Base-by-base conservation (phyloP, 2,329 filamentous ascomycete genomes). In the Fusarium sp. region DNA sequence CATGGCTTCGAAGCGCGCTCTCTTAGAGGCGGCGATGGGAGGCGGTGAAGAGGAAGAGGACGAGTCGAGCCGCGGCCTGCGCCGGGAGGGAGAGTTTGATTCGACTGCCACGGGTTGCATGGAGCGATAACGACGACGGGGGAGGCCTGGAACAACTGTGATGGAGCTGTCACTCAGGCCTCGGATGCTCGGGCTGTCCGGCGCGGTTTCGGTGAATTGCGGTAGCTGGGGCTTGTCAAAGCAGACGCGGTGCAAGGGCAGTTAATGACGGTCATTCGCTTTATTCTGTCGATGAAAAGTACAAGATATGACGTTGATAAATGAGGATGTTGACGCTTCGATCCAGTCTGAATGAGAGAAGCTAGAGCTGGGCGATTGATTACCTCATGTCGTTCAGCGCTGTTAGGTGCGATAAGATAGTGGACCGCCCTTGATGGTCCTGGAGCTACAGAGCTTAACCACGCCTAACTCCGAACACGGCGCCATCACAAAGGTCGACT, bases 21-120 rank as follows among this genome's bases (percentile, higher is more conserved):
- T 80, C 77, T 84, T 84, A 20, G 77, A 67, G 20, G 75, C 67
- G 70, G 72, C 73, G 56, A 69, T 66, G 35, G 73, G 74, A 58
- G 77, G 69, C 32, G 48, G 48, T 32, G 48, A 54, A 27, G 80
- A 77, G 48, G 79, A 66, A 6, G 82, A 81, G 54, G 81, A 80
- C 23, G 81, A 82, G 66, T 80, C 78, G 70, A 80, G 78, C 75
- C 83, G 83, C 63, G 78, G 83, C 67, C 84, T 82, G 59, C 84
- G 83, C 75, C 82, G 83, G 69, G 83, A 83, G 62, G 83, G 78
- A 66, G 79, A 81, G 56, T 67, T 75, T 43, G 79, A 70, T 64
- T 80, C 78, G 71, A 77, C 73, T 54, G 78, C 67, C 71, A 75
- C 78, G 70, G 81, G 73, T 79, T 80, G 81, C 83, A 84, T 84